Conservation (phyloP, 176 grass and related monocot species). For the Avena sativa region DNA sequence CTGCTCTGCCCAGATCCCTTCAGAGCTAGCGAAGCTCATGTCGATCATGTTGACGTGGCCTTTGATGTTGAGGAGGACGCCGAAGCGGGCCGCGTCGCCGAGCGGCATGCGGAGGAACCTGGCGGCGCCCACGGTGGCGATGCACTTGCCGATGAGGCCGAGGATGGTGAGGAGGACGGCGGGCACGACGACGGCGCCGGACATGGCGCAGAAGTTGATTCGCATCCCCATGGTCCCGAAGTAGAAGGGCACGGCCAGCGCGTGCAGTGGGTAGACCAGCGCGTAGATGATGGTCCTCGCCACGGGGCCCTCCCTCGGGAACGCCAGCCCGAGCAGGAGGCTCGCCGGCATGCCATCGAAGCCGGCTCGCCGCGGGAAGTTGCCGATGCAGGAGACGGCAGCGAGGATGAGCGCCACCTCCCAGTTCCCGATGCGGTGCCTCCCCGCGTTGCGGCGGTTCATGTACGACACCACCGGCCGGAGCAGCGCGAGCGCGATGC, state of each 20-base stretch:
- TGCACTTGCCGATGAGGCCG: constrained; percentile 46
- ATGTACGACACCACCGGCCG: constrained; percentile 36
- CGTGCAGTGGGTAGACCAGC: constrained; percentile 52
- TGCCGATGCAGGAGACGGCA: constrained; percentile 37
- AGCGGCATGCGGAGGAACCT: constrained; percentile 44
- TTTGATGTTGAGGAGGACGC: constrained; percentile 55
- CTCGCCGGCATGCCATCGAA: constrained; percentile 50
- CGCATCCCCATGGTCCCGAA: constrained; percentile 60
- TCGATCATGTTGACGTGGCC: constrained; percentile 63
- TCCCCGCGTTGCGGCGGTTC: constrained; percentile 53
- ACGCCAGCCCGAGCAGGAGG: constrained; percentile 52
- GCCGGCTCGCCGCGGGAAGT: constrained; percentile 20
- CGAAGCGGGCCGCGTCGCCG: constrained; percentile 39
- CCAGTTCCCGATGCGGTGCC: constrained; percentile 48
- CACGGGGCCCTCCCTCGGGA: constrained; percentile 55
- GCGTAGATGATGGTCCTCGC: constrained; percentile 43
- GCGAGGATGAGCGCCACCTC: constrained; percentile 47
- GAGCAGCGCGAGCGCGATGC: constrained; percentile 20
- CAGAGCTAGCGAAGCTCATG: constrained; percentile 49
- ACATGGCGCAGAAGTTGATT: constrained; percentile 52
- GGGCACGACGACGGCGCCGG: constrained; percentile 50
- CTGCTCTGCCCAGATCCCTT: constrained; percentile 61
- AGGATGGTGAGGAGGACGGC: constrained; percentile 49
- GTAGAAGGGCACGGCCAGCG: constrained; percentile 47
- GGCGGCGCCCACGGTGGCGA: constrained; percentile 41